Evolutionary conservation across 768 basidiomycete species (phyloP), one percentile per base, ranked within the genome.

Genomic region (Collybiopsis confluens): DNA sequence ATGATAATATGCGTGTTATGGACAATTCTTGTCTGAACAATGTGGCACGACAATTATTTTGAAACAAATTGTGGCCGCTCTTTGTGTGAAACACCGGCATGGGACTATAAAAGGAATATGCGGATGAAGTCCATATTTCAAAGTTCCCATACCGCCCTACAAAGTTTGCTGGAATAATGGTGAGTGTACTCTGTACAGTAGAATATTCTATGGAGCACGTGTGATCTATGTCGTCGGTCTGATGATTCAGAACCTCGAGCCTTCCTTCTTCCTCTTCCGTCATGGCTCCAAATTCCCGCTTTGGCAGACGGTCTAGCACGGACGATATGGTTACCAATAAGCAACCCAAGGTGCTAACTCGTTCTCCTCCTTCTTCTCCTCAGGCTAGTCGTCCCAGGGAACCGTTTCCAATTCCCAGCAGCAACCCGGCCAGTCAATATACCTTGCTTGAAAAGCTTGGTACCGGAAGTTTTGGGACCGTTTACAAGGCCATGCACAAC

Each of bases 401-500:
- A 43, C 86, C 88, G 16, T 81, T 76, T 66, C 86, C 88, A 11
- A 70, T 87, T 52, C 85, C 88, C 35, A 83, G 78, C 66, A 88
- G 65, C 67, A 92, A 92, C 64, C 92, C 93, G 18, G 85, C 90
- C 10, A 89, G 85, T 60, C 91, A 96, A 64, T 98, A 97, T 67
- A 91, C 90, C 42, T 72, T 98, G 33, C 79, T 95, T 52, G 92
- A 97, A 71, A 98, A 97, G 68, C 80, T 98, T n/a, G 96, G 96
- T 15, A 95, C 92, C 21, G 96, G 96, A 33, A 92, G 90, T 67
- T 99, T 99, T 65, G 96, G 96, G 8, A 90, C 85, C 1, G 96
- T 99, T 52, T 99, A 93, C 83, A 98, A 97, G 75, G 96, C 92
- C 8, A 86, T 94, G 63, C 93, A 98, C 71, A 90, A 92, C 63